Evolutionary conservation across 2,329 filamentous ascomycete genomes (phyloP).

Genomic region (Alternaria brassicae): DNA sequence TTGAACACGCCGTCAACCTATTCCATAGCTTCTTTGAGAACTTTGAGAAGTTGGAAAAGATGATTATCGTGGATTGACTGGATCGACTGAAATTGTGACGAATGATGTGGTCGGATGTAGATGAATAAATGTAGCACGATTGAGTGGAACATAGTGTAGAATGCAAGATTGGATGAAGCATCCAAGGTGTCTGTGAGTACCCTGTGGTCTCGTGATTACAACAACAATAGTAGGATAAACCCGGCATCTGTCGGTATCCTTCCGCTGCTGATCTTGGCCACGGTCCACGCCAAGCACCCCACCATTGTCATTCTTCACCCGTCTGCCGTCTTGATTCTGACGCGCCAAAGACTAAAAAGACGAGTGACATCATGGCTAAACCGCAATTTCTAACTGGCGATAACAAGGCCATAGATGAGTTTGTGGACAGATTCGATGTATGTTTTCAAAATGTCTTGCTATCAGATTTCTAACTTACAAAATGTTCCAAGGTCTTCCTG

Average conservation of each 20-base stretch:
- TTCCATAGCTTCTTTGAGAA: constrained; percentile 88
- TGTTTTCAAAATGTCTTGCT: constrained; percentile 49
- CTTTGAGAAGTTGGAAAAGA: constrained; percentile 82
- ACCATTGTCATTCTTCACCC: constrained; percentile 25
- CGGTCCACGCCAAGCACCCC: constrained; percentile 41
- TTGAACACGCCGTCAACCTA: constrained; percentile 82
- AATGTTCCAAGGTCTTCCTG: constrained; percentile 78
- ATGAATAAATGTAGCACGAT: constrained; percentile 10
- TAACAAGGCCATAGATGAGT: constrained; percentile 75
- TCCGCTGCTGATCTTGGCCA: constrained; percentile 19
- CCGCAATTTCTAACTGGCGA: constrained; percentile 78
- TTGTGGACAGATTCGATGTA: constrained; percentile 92
- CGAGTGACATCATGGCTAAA: constrained; percentile 28
- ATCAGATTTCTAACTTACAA: constrained; percentile 26
- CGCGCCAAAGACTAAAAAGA: constrained; percentile 1
- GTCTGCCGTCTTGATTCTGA: constrained; percentile 8
- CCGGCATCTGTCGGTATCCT: constrained; percentile 11
- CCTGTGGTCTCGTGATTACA: neutral
- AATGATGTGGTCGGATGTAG: constrained; percentile 2
- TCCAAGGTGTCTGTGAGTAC: constrained; percentile 1
- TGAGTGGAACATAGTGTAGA: neutral
- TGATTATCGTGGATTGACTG: constrained; percentile 79
- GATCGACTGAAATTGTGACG: constrained; percentile 33
- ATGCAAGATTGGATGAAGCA: neutral
- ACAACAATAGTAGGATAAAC: neutral